These are phyloP conservation scores for Termitomyces heimii DNA, from an alignment of 768 basidiomycete species.

Conservation along the genomic window DNA sequence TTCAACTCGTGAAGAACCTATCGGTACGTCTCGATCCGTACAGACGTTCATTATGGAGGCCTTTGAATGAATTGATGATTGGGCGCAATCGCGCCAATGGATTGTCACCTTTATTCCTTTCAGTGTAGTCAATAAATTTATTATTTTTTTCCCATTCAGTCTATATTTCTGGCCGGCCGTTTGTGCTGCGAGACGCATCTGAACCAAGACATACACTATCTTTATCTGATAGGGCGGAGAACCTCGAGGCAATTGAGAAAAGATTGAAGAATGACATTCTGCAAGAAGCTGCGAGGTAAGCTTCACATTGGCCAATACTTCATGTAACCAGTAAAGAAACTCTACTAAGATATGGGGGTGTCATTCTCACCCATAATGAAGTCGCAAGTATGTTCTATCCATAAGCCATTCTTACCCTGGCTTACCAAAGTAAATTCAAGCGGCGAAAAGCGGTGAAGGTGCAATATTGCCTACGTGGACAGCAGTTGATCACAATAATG, in stretches of 20 bases:
- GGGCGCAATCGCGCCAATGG: background rate
- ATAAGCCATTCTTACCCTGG: background rate
- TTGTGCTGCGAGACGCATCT: constrained; percentile 84
- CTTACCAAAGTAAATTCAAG: constrained; percentile 19
- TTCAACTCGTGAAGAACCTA: constrained; percentile 93
- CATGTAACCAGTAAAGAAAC: constrained; percentile 1
- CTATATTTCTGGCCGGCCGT: constrained; percentile 88
- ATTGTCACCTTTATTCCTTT: background rate
- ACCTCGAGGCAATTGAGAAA: constrained; percentile 87
- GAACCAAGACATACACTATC: constrained; percentile 75
- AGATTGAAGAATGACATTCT: constrained; percentile 90
- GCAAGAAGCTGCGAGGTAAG: constrained; percentile 69
- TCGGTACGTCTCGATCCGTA: constrained; percentile 47
- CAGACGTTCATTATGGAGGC: background rate
- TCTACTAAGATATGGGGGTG: constrained; percentile 70
- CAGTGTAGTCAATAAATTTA: constrained; percentile 5
- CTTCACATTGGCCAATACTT: background rate
- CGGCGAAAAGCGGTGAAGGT: constrained; percentile 61
- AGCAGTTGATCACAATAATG: constrained; percentile 61
- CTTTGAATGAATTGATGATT: background rate
- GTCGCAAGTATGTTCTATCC: constrained; percentile 44
- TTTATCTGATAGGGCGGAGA: constrained; percentile 90
- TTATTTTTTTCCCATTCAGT: constrained; percentile 39
- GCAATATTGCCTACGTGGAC: constrained; percentile 93
- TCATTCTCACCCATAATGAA: constrained; percentile 93